Evolutionary conservation across 495 filamentous ascomycete genomes (phyloP).

Genomic region (Daldinia vernicosa): DNA sequence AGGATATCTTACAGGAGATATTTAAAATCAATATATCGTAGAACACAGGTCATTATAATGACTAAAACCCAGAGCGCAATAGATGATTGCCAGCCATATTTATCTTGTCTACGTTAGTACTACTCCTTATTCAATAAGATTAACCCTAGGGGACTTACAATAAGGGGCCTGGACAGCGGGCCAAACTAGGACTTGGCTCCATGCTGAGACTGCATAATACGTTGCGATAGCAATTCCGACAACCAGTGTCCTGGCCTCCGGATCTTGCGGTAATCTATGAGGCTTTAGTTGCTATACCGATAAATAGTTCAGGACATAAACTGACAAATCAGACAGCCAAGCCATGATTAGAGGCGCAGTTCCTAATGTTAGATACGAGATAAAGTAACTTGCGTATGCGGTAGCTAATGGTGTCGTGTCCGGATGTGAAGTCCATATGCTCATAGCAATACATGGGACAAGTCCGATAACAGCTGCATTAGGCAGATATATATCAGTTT

Average conservation of each 20-base stretch:
- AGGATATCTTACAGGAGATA: conserved; percentile 38
- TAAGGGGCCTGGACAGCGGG: conserved; percentile 53
- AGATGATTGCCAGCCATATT: conserved; percentile 52
- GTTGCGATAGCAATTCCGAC: conserved; percentile 52
- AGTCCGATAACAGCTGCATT: conserved; percentile 47
- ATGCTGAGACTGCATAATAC: conserved; percentile 51
- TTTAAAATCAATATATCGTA: conserved; percentile 42
- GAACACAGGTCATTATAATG: conserved; percentile 42
- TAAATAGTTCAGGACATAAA: neutral
- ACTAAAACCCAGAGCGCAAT: conserved; percentile 51
- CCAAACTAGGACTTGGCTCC: conserved; percentile 56
- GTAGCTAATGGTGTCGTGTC: conserved; percentile 43
- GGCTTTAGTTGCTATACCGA: neutral
- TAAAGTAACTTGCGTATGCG: conserved; percentile 53
- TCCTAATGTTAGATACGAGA: conserved; percentile 50
- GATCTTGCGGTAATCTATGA: conserved; percentile 48
- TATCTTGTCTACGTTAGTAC: conserved; percentile 37
- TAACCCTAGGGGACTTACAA: conserved; percentile 36
- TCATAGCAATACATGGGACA: conserved; percentile 53
- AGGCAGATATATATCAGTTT: conserved; percentile 2
- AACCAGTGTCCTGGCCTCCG: conserved; percentile 52
- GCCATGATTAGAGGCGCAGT: conserved; percentile 53
- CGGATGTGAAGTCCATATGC: conserved; percentile 49
- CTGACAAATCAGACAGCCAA: conserved; percentile 53
- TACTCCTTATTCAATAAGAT: neutral